Percentiles rank a stretch among this genome's conserved stretches.
These are phyloP conservation scores for Physocladia obscura DNA, from an alignment of 192 early-diverging fungal genomes.

Conservation along the genomic window DNA sequence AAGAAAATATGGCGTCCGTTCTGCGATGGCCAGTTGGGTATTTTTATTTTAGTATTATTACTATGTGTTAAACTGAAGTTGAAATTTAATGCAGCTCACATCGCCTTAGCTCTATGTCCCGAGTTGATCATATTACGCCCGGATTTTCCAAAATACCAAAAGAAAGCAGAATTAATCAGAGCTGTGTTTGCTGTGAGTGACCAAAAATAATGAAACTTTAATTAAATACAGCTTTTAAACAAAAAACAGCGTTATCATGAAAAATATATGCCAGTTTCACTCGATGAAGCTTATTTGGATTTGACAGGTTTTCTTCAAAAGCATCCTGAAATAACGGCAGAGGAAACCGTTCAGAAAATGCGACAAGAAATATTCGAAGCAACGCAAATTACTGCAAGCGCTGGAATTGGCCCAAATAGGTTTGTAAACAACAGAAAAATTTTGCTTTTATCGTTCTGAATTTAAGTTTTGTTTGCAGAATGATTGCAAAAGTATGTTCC, in stretches of 20 bases:
- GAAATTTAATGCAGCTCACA: constrained; percentile 9
- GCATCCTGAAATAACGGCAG: constrained; percentile 36
- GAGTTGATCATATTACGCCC: constrained; percentile 51
- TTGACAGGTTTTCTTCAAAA: constrained; percentile 47
- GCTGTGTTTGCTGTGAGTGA: constrained; percentile 48
- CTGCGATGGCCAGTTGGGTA: constrained; percentile 61
- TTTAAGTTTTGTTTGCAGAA: neutral
- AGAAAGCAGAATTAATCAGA: constrained; percentile 44
- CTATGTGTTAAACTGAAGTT: neutral
- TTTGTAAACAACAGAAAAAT: constrained; percentile 11
- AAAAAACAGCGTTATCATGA: constrained; percentile 56
- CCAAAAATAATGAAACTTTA: no score
- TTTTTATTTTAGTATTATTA: constrained; percentile 46
- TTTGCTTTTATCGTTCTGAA: neutral
- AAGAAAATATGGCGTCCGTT: constrained; percentile 63
- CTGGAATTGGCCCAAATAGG: constrained; percentile 38
- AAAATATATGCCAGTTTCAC: constrained; percentile 38
- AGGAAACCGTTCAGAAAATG: constrained; percentile 50
- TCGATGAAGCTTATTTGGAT: constrained; percentile 46
- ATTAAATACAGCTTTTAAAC: neutral
- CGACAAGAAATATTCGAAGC: constrained; percentile 48
- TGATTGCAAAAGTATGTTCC: constrained; percentile 39
- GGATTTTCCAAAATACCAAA: constrained; percentile 55
- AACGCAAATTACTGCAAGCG: constrained; percentile 36
- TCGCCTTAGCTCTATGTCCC: constrained; percentile 55